A percentile compares a stretch with the other conserved stretches of the same genome.
phyloP scores from a whole-genome alignment of 1,284 basidiomycete genomes.

The Sanghuangporus baumii region DNA sequence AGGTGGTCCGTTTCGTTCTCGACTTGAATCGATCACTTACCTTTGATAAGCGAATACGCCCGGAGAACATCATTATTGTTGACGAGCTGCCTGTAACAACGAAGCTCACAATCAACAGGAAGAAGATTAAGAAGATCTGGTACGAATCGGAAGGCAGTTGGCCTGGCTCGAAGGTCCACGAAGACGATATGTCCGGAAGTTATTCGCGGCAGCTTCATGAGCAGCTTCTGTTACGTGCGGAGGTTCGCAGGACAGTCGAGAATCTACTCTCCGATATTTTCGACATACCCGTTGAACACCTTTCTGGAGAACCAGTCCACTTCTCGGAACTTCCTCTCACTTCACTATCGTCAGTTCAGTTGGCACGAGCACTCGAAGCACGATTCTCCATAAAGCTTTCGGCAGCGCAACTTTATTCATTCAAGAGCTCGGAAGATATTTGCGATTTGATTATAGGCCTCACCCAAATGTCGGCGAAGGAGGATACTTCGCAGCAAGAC shows the following conservation, averaged over 20 bases:
- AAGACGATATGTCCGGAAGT: neutral
- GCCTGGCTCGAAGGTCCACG: neutral
- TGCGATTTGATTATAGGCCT: neutral
- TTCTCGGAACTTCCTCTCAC: neutral
- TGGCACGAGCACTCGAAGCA: conserved; percentile 13
- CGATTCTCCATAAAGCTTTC: conserved; percentile 9
- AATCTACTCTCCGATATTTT: conserved; percentile 11
- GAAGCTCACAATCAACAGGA: conserved; percentile 19
- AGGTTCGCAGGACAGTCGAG: neutral
- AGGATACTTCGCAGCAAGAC: neutral
- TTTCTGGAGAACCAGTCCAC: neutral
- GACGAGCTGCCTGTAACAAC: conserved; percentile 17
- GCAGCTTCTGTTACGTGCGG: neutral
- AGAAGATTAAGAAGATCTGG: conserved; percentile 15
- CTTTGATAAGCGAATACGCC: conserved; percentile 17
- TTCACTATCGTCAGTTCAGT: conserved; percentile 9
- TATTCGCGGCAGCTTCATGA: neutral
- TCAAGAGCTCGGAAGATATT: conserved; percentile 6
- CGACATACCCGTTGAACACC: neutral
- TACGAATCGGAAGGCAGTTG: neutral
- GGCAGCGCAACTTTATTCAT: conserved; percentile 10
- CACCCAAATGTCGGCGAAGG: neutral
- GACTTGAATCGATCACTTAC: conserved; percentile 14
- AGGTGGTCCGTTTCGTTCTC: conserved; percentile 3
- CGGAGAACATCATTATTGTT: conserved; percentile 18